Percentiles rank a stretch among this genome's conserved stretches.
These are phyloP conservation scores for Laetiporus sulphureus DNA, from an alignment of 1,284 basidiomycete species.

Conservation along the genomic window DNA sequence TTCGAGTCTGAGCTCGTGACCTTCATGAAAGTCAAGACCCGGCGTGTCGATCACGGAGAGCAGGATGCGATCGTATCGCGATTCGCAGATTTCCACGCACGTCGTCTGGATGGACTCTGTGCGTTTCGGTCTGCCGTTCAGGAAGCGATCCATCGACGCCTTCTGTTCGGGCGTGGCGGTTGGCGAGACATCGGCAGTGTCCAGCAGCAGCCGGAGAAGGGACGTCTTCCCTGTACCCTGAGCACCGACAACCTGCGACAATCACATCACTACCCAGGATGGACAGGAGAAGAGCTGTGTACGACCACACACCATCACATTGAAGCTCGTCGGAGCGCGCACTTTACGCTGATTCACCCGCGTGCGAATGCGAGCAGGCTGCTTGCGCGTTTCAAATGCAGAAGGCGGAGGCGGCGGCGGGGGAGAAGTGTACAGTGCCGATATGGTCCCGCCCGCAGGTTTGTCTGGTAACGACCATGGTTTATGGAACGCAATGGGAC, in stretches of 20 bases:
- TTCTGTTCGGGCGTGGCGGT: slow-evolving; percentile 63
- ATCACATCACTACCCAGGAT: too few species aligned
- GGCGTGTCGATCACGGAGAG: slow-evolving; percentile 79
- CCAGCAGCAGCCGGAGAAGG: slow-evolving; percentile 58
- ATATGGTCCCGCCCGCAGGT: slow-evolving; percentile 42
- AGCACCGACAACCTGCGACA: slow-evolving; percentile 62
- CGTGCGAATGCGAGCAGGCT: slow-evolving; percentile 30
- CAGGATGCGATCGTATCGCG: slow-evolving; percentile 64
- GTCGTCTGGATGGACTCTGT: slow-evolving; percentile 59
- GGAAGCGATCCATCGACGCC: slow-evolving; percentile 51
- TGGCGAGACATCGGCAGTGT: slow-evolving; percentile 73
- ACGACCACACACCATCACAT: slow-evolving; percentile 59
- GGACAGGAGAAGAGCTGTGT: slow-evolving; percentile 1
- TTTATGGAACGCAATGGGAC: slow-evolving; percentile 71
- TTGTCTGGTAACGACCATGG: slow-evolving; percentile 51
- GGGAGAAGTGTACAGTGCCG: slow-evolving; percentile 58
- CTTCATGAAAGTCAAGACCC: slow-evolving; percentile 66
- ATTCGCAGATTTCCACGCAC: slow-evolving; percentile 73
- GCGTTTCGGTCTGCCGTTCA: slow-evolving; percentile 47
- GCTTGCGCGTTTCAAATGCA: slow-evolving; percentile 45
- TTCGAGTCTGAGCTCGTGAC: slow-evolving; percentile 69
- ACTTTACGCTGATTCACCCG: slow-evolving; percentile 46
- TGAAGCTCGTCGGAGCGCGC: slow-evolving; percentile 70
- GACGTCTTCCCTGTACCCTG: slow-evolving; percentile 76
- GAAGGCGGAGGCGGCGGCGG: slow-evolving; percentile 53